A percentile compares a stretch with the other conserved stretches of the same genome.
Evolutionary conservation across 768 basidiomycete genomes (phyloP).

Genomic region (Pisolithus marmoratus): DNA sequence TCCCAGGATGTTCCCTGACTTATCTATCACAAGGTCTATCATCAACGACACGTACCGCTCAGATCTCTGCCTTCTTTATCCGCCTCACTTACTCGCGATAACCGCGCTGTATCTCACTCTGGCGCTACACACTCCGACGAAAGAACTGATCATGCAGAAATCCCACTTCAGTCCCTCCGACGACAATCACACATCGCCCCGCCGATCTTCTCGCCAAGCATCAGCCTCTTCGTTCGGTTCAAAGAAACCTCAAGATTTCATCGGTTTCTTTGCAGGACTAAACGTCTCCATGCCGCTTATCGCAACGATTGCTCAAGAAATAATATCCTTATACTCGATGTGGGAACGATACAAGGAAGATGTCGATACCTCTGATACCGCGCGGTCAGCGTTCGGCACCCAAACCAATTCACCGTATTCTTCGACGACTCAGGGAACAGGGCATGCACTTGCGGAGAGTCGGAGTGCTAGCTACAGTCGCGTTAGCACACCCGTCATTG

Average conservation of each 20-base stretch:
- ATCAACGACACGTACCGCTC: constrained; percentile 96
- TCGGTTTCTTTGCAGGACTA: constrained; percentile 79
- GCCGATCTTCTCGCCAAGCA: constrained; percentile 51
- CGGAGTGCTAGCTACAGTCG: constrained; percentile 22
- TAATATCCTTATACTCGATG: constrained; percentile 80
- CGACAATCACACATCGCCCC: constrained; percentile 31
- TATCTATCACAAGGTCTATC: constrained; percentile 63
- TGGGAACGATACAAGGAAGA: constrained; percentile 85
- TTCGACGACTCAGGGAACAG: constrained; percentile 13
- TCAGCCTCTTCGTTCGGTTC: constrained; percentile 22
- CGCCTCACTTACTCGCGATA: constrained; percentile 91
- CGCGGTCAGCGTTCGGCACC: constrained; percentile 13
- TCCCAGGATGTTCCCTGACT: not conserved
- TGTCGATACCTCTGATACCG: constrained; percentile 31
- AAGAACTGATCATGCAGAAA: constrained; percentile 38
- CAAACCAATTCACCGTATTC: constrained; percentile 16
- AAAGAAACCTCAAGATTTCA: constrained; percentile 54
- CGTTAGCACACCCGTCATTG: constrained; percentile 22
- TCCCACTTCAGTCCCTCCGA: constrained; percentile 16
- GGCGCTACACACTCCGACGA: constrained; percentile 60
- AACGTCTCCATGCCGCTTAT: constrained; percentile 81
- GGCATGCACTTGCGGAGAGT: constrained; percentile 18
- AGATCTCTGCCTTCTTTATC: constrained; percentile 88
- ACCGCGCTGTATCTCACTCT: constrained; percentile 88
- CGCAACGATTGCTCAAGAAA: constrained; percentile 84